Base-by-base conservation (phyloP, 305 asterid genomes). In the Coffea humblotiana region DNA sequence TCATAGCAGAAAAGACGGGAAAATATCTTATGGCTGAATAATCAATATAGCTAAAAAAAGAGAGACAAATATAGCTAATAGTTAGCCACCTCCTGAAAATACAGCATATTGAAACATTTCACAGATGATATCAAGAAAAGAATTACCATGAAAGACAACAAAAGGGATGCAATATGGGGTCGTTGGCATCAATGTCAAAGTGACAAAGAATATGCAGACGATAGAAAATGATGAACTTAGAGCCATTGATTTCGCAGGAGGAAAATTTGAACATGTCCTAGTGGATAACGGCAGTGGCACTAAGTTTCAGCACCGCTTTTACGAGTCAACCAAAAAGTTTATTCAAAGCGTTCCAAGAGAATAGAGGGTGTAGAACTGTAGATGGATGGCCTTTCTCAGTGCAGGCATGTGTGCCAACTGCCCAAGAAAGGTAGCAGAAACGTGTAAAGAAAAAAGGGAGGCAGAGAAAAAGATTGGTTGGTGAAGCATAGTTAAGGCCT, bases 71-170 rank as follows among this genome's bases (percentile, higher is more conserved):
- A 32, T 32, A 52, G 52, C 51, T 40, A 10, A 48, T 49, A 54
- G 19, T 52, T 8, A 1, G 32, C 68, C 58, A 15, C 18, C 32
- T 37, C 35, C 48, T 54, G 27, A 35, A 78, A 7, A 29, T 32
- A 47, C 70, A 79, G 11, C 63, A 48, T 68, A 6, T 37, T 15
- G 70, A 45, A 64, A 13, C 8, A 58, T n/a, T 14, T 3, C 9
- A 69, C 6, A 51, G 64, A 77, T 60, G 37, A 40, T 7, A 72
- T 8, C 13, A 47, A 66, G 72, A 67, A 74, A 72, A 77, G 81
- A 71, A 66, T 81, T 65, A 95, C 99, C 99, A 83, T 95, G 97
- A 80, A 95, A 93, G 80, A 95, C 98, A 76, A 90, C 97, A 69
- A 95, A 95, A 72, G 99, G 99, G 40, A 91, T 80, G 61, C 93